Evolutionary conservation across 176 grass and related monocot species (phyloP).

Genomic region (Alloteropsis semialata): DNA sequence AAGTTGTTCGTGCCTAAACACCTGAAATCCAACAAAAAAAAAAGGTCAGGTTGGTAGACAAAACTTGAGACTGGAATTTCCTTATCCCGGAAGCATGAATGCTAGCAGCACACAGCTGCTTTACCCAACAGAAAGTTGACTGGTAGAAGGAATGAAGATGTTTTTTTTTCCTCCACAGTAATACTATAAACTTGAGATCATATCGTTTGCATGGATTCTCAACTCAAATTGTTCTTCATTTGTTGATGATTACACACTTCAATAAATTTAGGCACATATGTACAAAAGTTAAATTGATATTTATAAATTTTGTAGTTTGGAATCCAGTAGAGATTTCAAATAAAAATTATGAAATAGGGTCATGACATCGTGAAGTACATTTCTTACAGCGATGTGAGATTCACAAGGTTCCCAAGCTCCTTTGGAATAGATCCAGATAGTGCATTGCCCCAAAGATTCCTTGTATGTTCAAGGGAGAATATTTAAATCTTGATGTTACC

Average conservation of each 20-base stretch:
- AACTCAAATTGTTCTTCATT: no score
- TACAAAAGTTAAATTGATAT: no score
- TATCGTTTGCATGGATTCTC: no score
- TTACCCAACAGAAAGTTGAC: not conserved
- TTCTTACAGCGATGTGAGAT: slow-evolving; percentile 50
- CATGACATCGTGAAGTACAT: not conserved
- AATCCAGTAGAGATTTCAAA: not conserved
- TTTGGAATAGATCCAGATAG: slow-evolving; percentile 75
- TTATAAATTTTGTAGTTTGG: not conserved
- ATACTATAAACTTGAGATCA: no score
- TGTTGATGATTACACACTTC: no score
- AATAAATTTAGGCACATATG: no score
- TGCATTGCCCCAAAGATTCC: slow-evolving; percentile 57
- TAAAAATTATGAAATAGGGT: not conserved
- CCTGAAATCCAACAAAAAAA: slow-evolving; percentile 34
- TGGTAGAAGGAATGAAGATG: not conserved
- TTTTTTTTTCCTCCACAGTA: no score
- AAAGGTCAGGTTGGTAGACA: not conserved
- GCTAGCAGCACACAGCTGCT: not conserved
- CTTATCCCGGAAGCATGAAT: not conserved
- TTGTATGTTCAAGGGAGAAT: slow-evolving; percentile 38
- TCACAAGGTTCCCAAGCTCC: slow-evolving; percentile 66
- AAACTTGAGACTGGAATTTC: not conserved
- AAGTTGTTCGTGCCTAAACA: slow-evolving; percentile 53
- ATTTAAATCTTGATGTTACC: not conserved